These are phyloP conservation scores for Auxenochlorella pyrenoidosa DNA, from an alignment of 139 green algal species.

Conservation along the genomic window DNA sequence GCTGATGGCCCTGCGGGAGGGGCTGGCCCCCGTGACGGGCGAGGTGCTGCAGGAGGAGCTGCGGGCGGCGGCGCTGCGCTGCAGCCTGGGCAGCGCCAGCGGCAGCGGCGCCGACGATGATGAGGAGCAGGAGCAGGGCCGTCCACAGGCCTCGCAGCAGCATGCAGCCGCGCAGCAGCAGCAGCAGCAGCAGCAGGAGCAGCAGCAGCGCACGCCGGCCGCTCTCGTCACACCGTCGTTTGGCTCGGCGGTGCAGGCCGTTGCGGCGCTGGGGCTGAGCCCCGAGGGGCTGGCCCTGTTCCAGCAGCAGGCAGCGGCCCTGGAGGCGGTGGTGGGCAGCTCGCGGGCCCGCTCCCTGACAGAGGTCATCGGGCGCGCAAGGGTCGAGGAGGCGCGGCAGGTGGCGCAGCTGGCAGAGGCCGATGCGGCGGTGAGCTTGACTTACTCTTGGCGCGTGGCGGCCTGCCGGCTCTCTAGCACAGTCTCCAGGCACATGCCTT, in stretches of 20 bases:
- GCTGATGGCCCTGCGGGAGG: slow-evolving; percentile 44
- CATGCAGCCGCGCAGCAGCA: slow-evolving; percentile 12
- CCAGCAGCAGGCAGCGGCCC: slow-evolving; percentile 52
- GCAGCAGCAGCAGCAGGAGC: slow-evolving; percentile 28
- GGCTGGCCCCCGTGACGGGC: slow-evolving; percentile 10
- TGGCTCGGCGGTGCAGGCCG: not conserved
- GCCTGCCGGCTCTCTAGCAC: too few species aligned
- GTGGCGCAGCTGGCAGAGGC: not conserved
- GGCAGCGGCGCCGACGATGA: not conserved
- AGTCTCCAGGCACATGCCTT: too few species aligned
- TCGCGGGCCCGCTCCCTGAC: slow-evolving; percentile 23
- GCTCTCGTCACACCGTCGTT: not conserved
- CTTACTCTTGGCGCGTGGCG: too few species aligned
- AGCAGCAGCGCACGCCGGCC: slow-evolving; percentile 7
- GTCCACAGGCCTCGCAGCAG: not conserved
- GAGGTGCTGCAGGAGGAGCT: slow-evolving; percentile 25
- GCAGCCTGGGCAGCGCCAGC: not conserved
- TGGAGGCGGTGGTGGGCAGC: slow-evolving; percentile 45
- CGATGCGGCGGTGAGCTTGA: slow-evolving; percentile 10
- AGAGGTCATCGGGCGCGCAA: slow-evolving; percentile 41
- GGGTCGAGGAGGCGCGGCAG: slow-evolving; percentile 23
- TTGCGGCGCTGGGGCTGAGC: slow-evolving; percentile 36
- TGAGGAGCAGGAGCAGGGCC: not conserved
- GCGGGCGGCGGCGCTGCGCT: slow-evolving; percentile 5
- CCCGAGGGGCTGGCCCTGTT: slow-evolving; percentile 45